These are phyloP conservation scores for Curvularia verruculosa DNA, from an alignment of 2,329 filamentous ascomycete genomes.

Conservation along the genomic window DNA sequence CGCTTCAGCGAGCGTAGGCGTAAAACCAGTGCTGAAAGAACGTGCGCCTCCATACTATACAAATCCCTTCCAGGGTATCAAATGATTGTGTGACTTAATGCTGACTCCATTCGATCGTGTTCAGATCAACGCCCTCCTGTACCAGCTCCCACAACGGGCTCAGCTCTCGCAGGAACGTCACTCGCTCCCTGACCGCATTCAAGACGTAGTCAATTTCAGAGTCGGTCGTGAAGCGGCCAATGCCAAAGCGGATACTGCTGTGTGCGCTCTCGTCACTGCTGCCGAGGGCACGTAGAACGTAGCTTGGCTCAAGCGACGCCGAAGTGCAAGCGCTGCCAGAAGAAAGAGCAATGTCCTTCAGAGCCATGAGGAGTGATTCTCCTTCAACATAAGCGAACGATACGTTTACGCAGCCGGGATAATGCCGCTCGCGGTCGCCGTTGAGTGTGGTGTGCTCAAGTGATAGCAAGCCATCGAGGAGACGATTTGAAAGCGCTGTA, in stretches of 20 bases:
- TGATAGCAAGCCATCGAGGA: constrained; percentile 79
- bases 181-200: constrained; percentile 88
- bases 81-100: constrained; percentile 63
- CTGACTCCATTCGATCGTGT: constrained; percentile 98
- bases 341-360: constrained; percentile 96
- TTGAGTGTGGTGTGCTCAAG: constrained; percentile 95
- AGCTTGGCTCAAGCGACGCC: constrained; percentile 93
- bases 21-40: constrained; percentile 13
- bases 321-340: constrained; percentile 98
- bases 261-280: constrained; percentile 98
- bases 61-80: constrained; percentile 23
- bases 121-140: constrained; percentile 92
- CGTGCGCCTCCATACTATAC: constrained; percentile 32
- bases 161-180: constrained; percentile 90
- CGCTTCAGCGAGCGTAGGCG: constrained; percentile 36
- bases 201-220: constrained; percentile 96
- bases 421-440: constrained; percentile 81
- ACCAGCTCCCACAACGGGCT: constrained; percentile 98
- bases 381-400: constrained; percentile 99
- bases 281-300: constrained; percentile 90
- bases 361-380: constrained; percentile 95
- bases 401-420: constrained; percentile 96
- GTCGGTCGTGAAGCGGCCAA: constrained; percentile 95
- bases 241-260: constrained; percentile 96
- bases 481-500: constrained; percentile 78